A percentile compares a stretch with the other conserved stretches of the same genome.
These are phyloP conservation scores for Apiotrichum akiyoshidainum DNA, from an alignment of 1,284 basidiomycete genomes.

Conservation along the genomic window DNA sequence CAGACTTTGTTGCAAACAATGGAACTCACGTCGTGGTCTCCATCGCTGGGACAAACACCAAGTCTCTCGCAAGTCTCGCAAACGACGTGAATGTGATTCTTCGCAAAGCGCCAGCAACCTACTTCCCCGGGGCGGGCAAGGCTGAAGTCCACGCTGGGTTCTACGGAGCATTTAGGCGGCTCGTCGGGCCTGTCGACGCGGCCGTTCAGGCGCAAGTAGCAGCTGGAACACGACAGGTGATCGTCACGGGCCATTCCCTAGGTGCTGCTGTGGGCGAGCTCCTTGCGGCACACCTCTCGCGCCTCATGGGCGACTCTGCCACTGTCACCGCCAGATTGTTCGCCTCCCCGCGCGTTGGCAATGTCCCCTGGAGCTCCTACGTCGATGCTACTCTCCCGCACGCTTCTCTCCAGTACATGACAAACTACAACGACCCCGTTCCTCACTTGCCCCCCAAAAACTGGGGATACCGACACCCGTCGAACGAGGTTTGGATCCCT, in stretches of 20 bases:
- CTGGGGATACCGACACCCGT: constrained; percentile 24
- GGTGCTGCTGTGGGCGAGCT: constrained; percentile 25
- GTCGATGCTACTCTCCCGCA: constrained; percentile 21
- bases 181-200: constrained; percentile 6
- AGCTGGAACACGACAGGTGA: constrained; percentile 9
- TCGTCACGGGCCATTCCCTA: constrained; percentile 29
- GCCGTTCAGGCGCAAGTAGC: constrained; percentile 5
- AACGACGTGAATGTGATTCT: constrained; percentile 25
- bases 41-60: constrained; percentile 26
- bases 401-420: constrained; percentile 18
- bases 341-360: constrained; percentile 28
- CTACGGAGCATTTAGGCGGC: constrained; percentile 24
- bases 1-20: constrained; percentile 15
- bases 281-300: constrained; percentile 16
- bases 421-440: constrained; percentile 29
- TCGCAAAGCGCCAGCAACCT: not conserved
- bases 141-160: constrained; percentile 26
- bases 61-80: constrained; percentile 13
- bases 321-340: constrained; percentile 18
- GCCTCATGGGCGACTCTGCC: constrained; percentile 1
- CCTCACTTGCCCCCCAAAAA: constrained; percentile 26
- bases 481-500: constrained; percentile 25
- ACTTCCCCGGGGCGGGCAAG: constrained; percentile 21
- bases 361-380: constrained; percentile 26
- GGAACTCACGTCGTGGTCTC: constrained; percentile 18